A percentile compares a stretch with the other conserved stretches of the same genome.
Conservation (phyloP, 225 moss, liverwort and hornwort genomes). For the Asterella californica region DNA sequence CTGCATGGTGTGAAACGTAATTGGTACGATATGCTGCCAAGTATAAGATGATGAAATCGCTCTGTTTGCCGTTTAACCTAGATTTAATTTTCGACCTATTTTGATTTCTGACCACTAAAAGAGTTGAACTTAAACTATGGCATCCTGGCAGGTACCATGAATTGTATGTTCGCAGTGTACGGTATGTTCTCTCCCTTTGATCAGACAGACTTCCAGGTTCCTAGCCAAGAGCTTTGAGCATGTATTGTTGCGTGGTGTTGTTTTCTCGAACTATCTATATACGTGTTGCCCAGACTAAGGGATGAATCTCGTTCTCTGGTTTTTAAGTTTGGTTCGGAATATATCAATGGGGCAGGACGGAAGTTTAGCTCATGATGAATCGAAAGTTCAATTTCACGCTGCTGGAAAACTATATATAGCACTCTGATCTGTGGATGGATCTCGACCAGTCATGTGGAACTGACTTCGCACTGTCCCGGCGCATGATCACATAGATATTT, state of each 20-base stretch:
- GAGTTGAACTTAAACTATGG: neutral
- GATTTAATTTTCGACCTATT: no score
- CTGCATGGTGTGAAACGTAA: no score
- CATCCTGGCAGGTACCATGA: slow-evolving; percentile 75
- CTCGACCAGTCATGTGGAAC: neutral
- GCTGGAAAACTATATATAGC: neutral
- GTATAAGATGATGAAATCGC: neutral
- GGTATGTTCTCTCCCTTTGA: slow-evolving; percentile 42
- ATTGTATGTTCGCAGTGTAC: slow-evolving; percentile 94
- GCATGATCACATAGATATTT: slow-evolving; percentile 55
- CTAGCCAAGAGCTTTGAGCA: neutral
- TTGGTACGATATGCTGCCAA: no score
- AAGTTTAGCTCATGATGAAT: neutral
- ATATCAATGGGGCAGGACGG: neutral
- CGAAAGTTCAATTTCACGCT: neutral
- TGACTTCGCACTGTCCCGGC: neutral
- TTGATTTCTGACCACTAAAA: no score
- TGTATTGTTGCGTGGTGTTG: neutral
- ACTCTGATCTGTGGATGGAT: neutral
- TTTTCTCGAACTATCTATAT: neutral
- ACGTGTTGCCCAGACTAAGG: neutral
- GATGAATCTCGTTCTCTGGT: neutral
- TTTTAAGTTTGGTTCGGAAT: neutral
- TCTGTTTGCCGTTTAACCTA: no score
- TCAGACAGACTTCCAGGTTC: neutral